Base-by-base conservation (phyloP, 2,329 filamentous ascomycete species). In the Aspergillus thermomutatus region DNA sequence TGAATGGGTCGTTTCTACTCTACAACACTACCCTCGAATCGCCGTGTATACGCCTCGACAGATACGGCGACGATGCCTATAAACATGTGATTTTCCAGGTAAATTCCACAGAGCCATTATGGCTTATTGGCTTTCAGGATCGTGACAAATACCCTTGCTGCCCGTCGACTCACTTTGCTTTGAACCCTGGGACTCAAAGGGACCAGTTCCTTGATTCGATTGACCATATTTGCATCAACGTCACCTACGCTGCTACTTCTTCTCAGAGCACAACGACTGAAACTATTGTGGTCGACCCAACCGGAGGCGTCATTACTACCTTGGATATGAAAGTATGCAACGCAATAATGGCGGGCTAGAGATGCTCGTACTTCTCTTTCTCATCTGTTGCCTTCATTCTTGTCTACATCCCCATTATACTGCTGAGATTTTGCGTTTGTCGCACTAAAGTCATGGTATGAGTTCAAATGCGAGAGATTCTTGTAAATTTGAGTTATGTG, bases 91-190 rank as follows among this genome's bases (percentile, higher is more conserved):
- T 52, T 14, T 43, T n/a, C 34, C 27, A 46, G 17, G 51, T 53
- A n/a, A 34, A 53, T 31, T 19, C 26, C 25, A 53, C 41, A 1
- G 26, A 47, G 3, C 51, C 43, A 47, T 21, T 45, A 19, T 53
- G 51, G 51, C 47, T 53, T 17, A n/a, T 53, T 27, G 43, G 37
- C 19, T 25, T 10, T 37, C 26, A 37, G 3, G 31, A 43, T 28
- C 26, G 17, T 14, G 51, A 37, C 10, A 14, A 7, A 26, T 46
- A 27, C 25, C n/a, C 26, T 14, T 53, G 51, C 27, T 48, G 47
- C 19, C 41, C 43, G 4, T 43, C 43, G 26, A 28, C 28, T 19
- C 51, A 53, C 41, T 53, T 53, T 46, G 51, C 51, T 45, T 45
- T 53, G 14, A 53, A 53, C n/a, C 51, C 51, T 37, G 51, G 43